Evolutionary conservation across 2,329 filamentous ascomycete species (phyloP), one percentile per base, ranked within the genome.

Genomic region (Aspergillus uvarum): DNA sequence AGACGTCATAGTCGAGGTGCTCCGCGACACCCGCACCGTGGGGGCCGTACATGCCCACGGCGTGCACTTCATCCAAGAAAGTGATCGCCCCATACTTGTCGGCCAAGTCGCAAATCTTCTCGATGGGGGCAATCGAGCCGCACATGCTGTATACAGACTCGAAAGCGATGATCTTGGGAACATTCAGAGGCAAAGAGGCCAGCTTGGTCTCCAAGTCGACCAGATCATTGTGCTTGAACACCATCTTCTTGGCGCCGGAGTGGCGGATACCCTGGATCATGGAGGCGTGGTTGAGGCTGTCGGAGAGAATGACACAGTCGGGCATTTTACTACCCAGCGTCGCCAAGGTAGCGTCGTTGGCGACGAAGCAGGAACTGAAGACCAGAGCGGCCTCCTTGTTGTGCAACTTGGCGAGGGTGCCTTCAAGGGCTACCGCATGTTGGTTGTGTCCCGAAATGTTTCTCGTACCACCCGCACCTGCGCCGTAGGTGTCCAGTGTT

Each of bases 121-220:
- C 91, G 68, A 99, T 99, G 0, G 95, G 95, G 0, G 92, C 95
- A 74, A 99, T 91, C 16, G 92, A 96, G 64, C 95, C 95, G 74
- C 95, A 99, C 95, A 99, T 99, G 81, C 92, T 96, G 81, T 99
- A 99, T 3, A 99, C 95, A 31, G 92, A 96, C 80, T 99, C 95
- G 66, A 98, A 99, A 2, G 95, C 95, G 66, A 99, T 99, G 67
- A 99, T 96, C 82, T 99, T 99, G 59, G 95, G 95, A 38, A 91
- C 86, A 62, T 95, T 85, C 1, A 90, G 80, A 0, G 94, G 92
- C 47, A 99, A 84, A 12, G 92, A 90, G 2, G 93, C 92, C 66
- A 99, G 83, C 79, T 99, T 98, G 54, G 87, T 87, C 81, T 99
- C 95, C 16, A 99, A 82, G 70, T 99, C 95, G 47, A 84, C 87